These are phyloP conservation scores for Calocybe cyanea DNA, from an alignment of 768 basidiomycete species.

Conservation along the genomic window DNA sequence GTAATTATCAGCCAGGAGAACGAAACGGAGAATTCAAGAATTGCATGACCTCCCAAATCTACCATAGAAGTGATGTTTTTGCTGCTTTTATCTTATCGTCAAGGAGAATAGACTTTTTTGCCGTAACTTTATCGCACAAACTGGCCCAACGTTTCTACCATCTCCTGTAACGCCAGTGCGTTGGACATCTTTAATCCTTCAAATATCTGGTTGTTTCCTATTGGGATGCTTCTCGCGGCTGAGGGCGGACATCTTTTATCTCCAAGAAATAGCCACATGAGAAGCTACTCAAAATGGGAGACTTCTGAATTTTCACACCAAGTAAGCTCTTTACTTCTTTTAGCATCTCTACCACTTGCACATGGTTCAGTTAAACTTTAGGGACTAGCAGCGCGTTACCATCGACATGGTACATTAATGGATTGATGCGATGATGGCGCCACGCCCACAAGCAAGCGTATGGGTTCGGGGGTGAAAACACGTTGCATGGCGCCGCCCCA, in stretches of 20 bases:
- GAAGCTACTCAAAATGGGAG: no score
- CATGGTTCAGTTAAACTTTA: not conserved
- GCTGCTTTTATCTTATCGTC: not conserved
- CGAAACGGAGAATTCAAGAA: constrained; percentile 9
- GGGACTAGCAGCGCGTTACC: not conserved
- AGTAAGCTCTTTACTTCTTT: not conserved
- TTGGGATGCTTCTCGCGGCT: no score
- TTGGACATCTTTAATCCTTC: no score
- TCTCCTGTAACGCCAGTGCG: not conserved
- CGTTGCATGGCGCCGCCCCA: constrained; percentile 5
- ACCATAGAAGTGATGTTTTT: constrained; percentile 6
- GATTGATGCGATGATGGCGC: not conserved
- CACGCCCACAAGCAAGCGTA: not conserved
- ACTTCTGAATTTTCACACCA: constrained; percentile 2
- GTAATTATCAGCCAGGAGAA: constrained; percentile 8
- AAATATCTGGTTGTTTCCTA: no score
- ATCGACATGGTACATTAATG: not conserved
- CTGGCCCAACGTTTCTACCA: not conserved
- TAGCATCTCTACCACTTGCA: no score
- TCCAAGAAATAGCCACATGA: no score
- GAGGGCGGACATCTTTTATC: no score
- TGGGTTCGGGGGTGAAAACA: constrained; percentile 1
- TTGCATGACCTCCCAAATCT: not conserved
- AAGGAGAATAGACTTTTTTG: not conserved
- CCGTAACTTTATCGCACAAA: not conserved